phyloP scores from a whole-genome alignment of 345 rosid species.

The Hibiscus mutabilis region DNA sequence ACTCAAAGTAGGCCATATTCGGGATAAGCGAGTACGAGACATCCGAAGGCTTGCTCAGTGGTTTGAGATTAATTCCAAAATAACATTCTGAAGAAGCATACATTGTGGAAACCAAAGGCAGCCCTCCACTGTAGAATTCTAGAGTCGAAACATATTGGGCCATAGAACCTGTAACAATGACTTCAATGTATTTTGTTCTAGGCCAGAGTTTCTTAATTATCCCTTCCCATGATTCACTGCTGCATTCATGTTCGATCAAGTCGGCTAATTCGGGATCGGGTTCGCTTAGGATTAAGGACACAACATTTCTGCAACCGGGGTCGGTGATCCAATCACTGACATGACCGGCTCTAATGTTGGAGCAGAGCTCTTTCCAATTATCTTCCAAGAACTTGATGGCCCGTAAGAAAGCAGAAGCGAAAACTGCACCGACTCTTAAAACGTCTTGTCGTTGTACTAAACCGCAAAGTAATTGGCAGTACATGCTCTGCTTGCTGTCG shows the following conservation, averaged over 20 bases:
- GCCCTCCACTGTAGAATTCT: slow-evolving; percentile 81
- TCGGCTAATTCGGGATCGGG: slow-evolving; percentile 50
- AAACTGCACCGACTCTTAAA: slow-evolving; percentile 78
- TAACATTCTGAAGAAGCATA: slow-evolving; percentile 94
- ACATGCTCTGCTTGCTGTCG: slow-evolving; percentile 95
- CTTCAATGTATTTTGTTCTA: slow-evolving; percentile 77
- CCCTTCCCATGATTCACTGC: slow-evolving; percentile 69
- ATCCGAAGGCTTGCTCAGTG: slow-evolving; percentile 61
- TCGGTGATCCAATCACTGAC: slow-evolving; percentile 81
- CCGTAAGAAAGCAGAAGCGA: slow-evolving; percentile 83
- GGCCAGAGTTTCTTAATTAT: slow-evolving; percentile 82
- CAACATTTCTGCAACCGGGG: slow-evolving; percentile 45
- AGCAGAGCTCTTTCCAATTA: slow-evolving; percentile 65
- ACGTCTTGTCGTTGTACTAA: slow-evolving; percentile 67
- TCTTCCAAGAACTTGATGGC: slow-evolving; percentile 81
- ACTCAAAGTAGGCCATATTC: slow-evolving; percentile 92
- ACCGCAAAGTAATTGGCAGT: slow-evolving; percentile 84
- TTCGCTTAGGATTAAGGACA: slow-evolving; percentile 32
- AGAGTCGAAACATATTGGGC: slow-evolving; percentile 88
- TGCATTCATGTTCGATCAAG: slow-evolving; percentile 44
- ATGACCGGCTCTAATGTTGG: slow-evolving; percentile 61
- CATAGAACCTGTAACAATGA: slow-evolving; percentile 91
- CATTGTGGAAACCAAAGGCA: slow-evolving; percentile 84
- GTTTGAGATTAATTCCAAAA: slow-evolving; percentile 79
- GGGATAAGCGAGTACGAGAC: slow-evolving; percentile 90